Base-by-base conservation (phyloP, 768 basidiomycete species). In the Rhodocollybia butyracea region DNA sequence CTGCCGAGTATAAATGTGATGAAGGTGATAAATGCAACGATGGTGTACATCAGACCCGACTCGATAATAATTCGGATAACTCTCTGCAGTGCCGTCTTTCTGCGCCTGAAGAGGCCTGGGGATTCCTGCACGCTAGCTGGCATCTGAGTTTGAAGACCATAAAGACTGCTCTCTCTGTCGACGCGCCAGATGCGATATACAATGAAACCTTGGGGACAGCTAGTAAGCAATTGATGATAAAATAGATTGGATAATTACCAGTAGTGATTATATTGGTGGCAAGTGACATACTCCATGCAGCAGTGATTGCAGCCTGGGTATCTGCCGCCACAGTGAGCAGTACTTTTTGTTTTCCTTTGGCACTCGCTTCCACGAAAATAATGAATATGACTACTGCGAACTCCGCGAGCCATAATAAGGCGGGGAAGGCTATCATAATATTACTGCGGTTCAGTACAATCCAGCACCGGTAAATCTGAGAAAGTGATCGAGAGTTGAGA, bases 61-160 rank as follows among this genome's bases (percentile, higher is more conserved):
- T 61, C 60, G 32, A 57, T 45, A 4, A 61, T 43, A 39, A 61
- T 59, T 42, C 54, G 53, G 6, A 59, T 61, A n/a, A 59, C 55
- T 22, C 46, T 45, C 22, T 59, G 58, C 15, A 59, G 41, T 39
- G 31, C 51, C 5, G 58, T 48, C n/a, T 21, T 58, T 30, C 24
- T 42, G 3, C 38, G 36, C 19, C 36, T 46, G 36, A 54, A 54
- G 22, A 54, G 31, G 13, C 32, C 17, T 10, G 10, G 42, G 13
- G n/a, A 13, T 5, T 19, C 38, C n/a, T 29, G 42, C 5, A 19
- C 13, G 27, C 26, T 27, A n/a, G n/a, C n/a, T 43, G 46, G 31
- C 7, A 15, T 4, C 22, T 38, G 54, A 13, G 40, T 47, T 15
- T 45, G 54, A 15, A 38, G 43, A 24, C 46, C 38, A 43, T 46